A percentile compares a stretch with the other conserved stretches of the same genome.
These are phyloP conservation scores for Inonotus hispidus DNA, from an alignment of 1,284 basidiomycete species.

Conservation along the genomic window DNA sequence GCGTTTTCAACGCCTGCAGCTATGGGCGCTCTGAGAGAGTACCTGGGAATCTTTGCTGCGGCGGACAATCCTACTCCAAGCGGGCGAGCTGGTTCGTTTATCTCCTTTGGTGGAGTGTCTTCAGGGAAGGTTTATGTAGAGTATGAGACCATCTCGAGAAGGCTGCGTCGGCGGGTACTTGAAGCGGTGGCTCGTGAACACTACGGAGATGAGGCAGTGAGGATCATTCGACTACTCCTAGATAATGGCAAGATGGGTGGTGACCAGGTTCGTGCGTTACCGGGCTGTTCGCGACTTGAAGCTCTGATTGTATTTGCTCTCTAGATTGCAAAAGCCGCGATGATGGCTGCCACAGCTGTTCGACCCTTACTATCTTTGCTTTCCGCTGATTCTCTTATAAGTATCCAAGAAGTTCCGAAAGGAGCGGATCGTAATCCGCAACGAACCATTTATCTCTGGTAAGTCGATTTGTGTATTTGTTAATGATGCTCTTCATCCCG, in stretches of 20 bases:
- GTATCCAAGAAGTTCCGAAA: conserved; percentile 87
- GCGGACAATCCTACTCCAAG: conserved; percentile 76
- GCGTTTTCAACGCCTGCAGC: conserved; percentile 44
- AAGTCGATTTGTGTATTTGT: conserved; percentile 20
- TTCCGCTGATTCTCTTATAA: conserved; percentile 75
- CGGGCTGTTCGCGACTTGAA: not conserved
- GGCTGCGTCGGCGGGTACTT: conserved; percentile 69
- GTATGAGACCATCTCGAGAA: conserved; percentile 70
- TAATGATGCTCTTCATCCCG: not conserved
- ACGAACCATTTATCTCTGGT: conserved; percentile 88
- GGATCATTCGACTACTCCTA: conserved; percentile 78
- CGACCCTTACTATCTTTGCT: conserved; percentile 78
- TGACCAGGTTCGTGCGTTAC: conserved; percentile 66
- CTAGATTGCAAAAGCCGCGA: conserved; percentile 87
- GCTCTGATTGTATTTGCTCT: not conserved
- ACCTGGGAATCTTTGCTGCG: conserved; percentile 66
- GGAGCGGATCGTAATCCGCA: conserved; percentile 82
- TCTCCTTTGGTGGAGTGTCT: conserved; percentile 56
- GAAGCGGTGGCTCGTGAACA: conserved; percentile 80
- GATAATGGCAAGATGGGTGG: conserved; percentile 96
- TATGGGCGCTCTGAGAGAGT: conserved; percentile 64
- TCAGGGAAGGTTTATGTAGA: conserved; percentile 68
- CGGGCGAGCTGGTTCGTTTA: conserved; percentile 61
- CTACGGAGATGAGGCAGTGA: conserved; percentile 81
- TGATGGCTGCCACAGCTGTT: conserved; percentile 87